phyloP scores from a whole-genome alignment of 495 filamentous ascomycete genomes.

The Extremus antarcticus region DNA sequence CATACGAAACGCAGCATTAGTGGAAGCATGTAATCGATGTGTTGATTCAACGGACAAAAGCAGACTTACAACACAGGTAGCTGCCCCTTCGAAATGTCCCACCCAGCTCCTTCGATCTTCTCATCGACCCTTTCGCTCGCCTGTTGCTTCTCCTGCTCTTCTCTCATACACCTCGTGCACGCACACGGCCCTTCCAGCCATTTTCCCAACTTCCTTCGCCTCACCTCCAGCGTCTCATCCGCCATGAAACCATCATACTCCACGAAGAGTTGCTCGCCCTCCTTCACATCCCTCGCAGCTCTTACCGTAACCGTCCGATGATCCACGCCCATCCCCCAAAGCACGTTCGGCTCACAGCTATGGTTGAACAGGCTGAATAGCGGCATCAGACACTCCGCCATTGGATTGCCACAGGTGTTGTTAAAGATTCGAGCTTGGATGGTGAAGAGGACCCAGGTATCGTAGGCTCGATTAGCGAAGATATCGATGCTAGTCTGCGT shows the following conservation, averaged over 20 bases:
- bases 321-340: constrained; percentile 1
- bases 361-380: constrained; percentile 19
- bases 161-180: constrained; percentile 12
- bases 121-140: background rate
- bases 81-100: background rate
- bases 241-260: constrained; percentile 10
- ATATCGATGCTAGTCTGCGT: constrained; percentile 16
- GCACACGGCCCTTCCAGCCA: constrained; percentile 15
- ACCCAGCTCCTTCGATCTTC: background rate
- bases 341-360: constrained; percentile 14
- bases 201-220: constrained; percentile 6
- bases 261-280: constrained; percentile 16
- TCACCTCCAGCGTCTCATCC: background rate
- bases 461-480: constrained; percentile 15
- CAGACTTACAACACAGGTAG: background rate
- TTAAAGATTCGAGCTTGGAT: constrained; percentile 6
- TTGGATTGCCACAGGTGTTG: constrained; percentile 11
- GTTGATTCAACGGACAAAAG: background rate
- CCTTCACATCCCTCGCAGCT: background rate
- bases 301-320: background rate
- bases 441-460: constrained; percentile 18
- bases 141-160: constrained; percentile 3
- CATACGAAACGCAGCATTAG: background rate
- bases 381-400: constrained; percentile 4
- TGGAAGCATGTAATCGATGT: no score